Conservation (phyloP, 2,329 filamentous ascomycete species). For the Neonectria magnoliae region DNA sequence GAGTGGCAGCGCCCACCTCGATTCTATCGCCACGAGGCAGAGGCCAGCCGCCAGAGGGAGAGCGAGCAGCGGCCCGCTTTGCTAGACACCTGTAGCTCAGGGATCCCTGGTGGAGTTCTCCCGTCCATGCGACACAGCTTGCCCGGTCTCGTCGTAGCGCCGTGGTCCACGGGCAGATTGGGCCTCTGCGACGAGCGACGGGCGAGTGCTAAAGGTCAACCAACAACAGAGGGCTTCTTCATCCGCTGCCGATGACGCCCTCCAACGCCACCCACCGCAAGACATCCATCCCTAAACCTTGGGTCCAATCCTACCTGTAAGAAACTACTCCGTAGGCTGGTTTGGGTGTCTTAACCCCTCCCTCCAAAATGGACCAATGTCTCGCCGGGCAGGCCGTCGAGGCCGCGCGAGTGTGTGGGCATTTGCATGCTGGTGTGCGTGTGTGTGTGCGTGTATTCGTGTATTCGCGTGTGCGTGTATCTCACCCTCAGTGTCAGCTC, state of each 20-base stretch:
- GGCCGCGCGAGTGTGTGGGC: slow-evolving; percentile 6
- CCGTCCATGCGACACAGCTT: slow-evolving; percentile 26
- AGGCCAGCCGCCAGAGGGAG: not conserved
- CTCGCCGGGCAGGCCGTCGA: slow-evolving; percentile 28
- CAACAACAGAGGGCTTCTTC: slow-evolving; percentile 2
- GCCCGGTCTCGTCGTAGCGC: slow-evolving; percentile 15
- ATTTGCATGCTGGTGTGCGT: not conserved
- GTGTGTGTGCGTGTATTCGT: not conserved
- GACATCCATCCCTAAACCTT: slow-evolving; percentile 22
- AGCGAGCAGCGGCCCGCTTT: slow-evolving; percentile 25
- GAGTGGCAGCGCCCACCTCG: slow-evolving; percentile 10
- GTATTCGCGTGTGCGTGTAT: slow-evolving; percentile 1
- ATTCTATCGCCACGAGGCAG: slow-evolving; percentile 12
- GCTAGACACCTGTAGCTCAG: slow-evolving; percentile 27
- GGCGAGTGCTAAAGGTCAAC: not conserved
- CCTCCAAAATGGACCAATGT: slow-evolving; percentile 32
- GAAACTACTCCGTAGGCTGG: not conserved
- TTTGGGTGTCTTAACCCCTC: slow-evolving; percentile 16
- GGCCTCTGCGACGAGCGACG: not conserved
- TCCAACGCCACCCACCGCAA: slow-evolving; percentile 22
- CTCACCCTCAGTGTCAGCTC: not conserved
- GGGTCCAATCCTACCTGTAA: not conserved
- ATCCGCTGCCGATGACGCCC: slow-evolving; percentile 20
- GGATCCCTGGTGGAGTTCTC: slow-evolving; percentile 26
- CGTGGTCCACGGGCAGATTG: not conserved